These are phyloP conservation scores for Acer yangbiense DNA, from an alignment of 345 rosid species.

Conservation along the genomic window DNA sequence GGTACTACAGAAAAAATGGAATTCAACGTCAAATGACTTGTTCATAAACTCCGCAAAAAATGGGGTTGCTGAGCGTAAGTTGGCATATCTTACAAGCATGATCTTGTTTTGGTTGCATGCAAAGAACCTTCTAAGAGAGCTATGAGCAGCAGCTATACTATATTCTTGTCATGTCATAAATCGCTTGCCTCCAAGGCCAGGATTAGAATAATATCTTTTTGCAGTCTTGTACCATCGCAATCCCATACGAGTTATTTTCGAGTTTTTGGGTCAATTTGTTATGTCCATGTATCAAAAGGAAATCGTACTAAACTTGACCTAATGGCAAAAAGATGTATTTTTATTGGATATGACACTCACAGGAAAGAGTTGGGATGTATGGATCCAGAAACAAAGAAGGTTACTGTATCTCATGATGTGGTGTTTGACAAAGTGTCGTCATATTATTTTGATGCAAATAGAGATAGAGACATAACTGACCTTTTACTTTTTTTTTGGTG, in stretches of 20 bases:
- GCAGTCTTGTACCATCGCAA: neutral
- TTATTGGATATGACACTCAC: slow-evolving; percentile 20
- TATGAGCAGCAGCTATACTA: slow-evolving; percentile 10
- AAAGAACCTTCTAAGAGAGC: slow-evolving; percentile 1
- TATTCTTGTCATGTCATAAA: slow-evolving; percentile 18
- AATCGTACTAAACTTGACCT: slow-evolving; percentile 16
- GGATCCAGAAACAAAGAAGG: slow-evolving; percentile 22
- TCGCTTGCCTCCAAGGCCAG: neutral
- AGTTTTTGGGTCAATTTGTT: slow-evolving; percentile 20
- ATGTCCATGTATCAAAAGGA: slow-evolving; percentile 11
- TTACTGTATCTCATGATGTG: slow-evolving; percentile 10
- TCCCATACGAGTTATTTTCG: slow-evolving; percentile 13
- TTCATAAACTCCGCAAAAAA: too few species aligned
- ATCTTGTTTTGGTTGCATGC: slow-evolving; percentile 6
- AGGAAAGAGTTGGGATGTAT: slow-evolving; percentile 26
- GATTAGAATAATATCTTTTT: slow-evolving; percentile 8
- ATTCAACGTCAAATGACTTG: too few species aligned
- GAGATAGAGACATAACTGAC: neutral
- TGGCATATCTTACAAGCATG: too few species aligned
- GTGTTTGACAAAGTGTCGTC: slow-evolving; percentile 28
- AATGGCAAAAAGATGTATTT: slow-evolving; percentile 20
- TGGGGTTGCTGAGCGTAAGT: too few species aligned
- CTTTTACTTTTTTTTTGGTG: neutral
- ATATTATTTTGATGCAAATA: neutral
- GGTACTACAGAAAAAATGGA: too few species aligned